Evolutionary conservation across 2,329 filamentous ascomycete species (phyloP).

Genomic region (Colletotrichum destructivum): DNA sequence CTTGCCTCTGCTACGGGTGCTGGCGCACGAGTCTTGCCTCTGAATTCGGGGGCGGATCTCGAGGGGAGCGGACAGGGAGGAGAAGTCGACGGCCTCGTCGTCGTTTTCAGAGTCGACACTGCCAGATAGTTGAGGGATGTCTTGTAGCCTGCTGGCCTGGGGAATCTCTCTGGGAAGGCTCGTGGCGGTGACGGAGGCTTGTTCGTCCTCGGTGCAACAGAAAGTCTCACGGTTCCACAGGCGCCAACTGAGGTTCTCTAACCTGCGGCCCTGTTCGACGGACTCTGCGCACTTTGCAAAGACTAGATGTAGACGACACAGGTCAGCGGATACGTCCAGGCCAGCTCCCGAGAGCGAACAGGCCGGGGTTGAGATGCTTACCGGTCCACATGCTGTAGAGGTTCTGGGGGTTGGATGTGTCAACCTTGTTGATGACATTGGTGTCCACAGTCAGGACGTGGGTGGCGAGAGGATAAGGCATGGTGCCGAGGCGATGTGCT

Average conservation of each 20-base stretch:
- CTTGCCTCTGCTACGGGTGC: constrained; percentile 79
- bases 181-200: constrained; percentile 59
- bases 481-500: constrained; percentile 62
- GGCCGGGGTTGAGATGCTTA: constrained; percentile 62
- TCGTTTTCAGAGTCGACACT: constrained; percentile 83
- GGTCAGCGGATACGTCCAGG: constrained; percentile 46
- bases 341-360: constrained; percentile 33
- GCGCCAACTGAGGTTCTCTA: constrained; percentile 97
- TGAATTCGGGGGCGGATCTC: constrained; percentile 77
- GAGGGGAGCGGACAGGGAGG: constrained; percentile 67
- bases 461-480: constrained; percentile 88
- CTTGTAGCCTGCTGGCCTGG: constrained; percentile 57
- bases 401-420: constrained; percentile 92
- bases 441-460: constrained; percentile 94
- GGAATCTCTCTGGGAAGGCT: constrained; percentile 67
- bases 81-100: constrained; percentile 75
- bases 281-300: constrained; percentile 96
- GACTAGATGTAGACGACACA: constrained; percentile 65
- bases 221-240: constrained; percentile 96
- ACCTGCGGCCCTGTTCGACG: constrained; percentile 89
- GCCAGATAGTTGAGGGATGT: constrained; percentile 80
- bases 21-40: constrained; percentile 79
- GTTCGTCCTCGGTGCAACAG: constrained; percentile 79
- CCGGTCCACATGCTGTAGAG: constrained; percentile 98
- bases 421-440: constrained; percentile 93